Base-by-base conservation (phyloP, 352 stramenopile species). In the Globisporangium mamillatum region DNA sequence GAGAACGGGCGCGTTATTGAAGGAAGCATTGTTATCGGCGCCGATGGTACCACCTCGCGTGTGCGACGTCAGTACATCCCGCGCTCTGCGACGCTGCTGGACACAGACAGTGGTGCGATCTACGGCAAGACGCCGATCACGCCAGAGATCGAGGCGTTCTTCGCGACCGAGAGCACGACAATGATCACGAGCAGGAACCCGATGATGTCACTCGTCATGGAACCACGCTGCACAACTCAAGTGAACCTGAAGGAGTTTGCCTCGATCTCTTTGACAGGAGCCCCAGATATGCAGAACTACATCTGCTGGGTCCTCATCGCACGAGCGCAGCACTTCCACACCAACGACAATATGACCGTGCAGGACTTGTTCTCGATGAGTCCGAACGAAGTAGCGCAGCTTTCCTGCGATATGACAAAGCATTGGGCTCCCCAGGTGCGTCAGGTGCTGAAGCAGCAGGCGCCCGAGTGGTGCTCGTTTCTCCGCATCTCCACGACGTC, bases 81-180 rank as follows among this genome's bases (percentile, higher is more conserved):
- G 1, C 66, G 71, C 20, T 69, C 71, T 4, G 66, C 79, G 10
- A 79, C 73, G 3, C 66, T 91, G 16, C 66, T 91, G 16, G 83
- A 91, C 70, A 89, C 79, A 18, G 83, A 90, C 57, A 81, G 79
- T 20, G 75, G 79, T 1, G 83, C 80, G 14, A 89, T 91, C 64
- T 91, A 91, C 70, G 83, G 83, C 50, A 91, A 90, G 70, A 90
- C 83, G 6, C 71, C 75, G 0, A 60, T 89, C 27, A 81, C 79
- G 1, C 73, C 79, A 0, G 79, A 83, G 60, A 74, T 91, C 24
- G 77, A 86, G 50, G 67, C 60, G 65, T 80, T 77, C 60, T 80
- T 89, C 29, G 65, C 83, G 16, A 76, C 73, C 0, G 70, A 78
- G n/a, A 71, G 71, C 60, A 91, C 74, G 24, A 90, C 81, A 0